A percentile compares a stretch with the other conserved stretches of the same genome.
Conservation (phyloP, 2,329 filamentous ascomycete genomes). For the Acrodontium crateriforme region DNA sequence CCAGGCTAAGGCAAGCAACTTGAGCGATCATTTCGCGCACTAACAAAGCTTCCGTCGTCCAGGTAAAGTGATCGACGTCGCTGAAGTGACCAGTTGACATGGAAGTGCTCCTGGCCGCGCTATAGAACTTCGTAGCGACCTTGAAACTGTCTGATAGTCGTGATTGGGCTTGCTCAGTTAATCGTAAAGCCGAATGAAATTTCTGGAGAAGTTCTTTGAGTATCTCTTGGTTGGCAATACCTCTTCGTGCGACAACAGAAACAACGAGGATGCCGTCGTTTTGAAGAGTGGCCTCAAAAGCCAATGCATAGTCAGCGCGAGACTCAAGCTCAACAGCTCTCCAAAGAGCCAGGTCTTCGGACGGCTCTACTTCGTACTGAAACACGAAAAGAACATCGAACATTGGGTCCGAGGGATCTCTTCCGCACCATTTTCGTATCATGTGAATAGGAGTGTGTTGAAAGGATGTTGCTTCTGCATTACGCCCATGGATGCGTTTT, state of each 20-base stretch:
- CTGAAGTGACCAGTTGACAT: slow-evolving; percentile 8
- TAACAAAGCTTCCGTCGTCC: slow-evolving; percentile 39
- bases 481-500: slow-evolving; percentile 54
- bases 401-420: slow-evolving; percentile 40
- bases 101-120: no score
- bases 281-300: slow-evolving; percentile 55
- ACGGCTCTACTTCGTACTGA: slow-evolving; percentile 33
- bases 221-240: slow-evolving; percentile 23
- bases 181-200: slow-evolving; percentile 28
- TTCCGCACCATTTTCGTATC: slow-evolving; percentile 64
- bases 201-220: slow-evolving; percentile 28
- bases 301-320: slow-evolving; percentile 58
- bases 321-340: slow-evolving; percentile 32
- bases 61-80: slow-evolving; percentile 35
- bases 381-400: slow-evolving; percentile 81
- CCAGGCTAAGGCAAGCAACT: slow-evolving; percentile 41
- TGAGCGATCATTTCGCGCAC: slow-evolving; percentile 50
- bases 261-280: slow-evolving; percentile 36
- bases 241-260: slow-evolving; percentile 45
- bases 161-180: no score
- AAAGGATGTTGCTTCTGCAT: slow-evolving; percentile 52
- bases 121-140: no score
- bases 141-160: no score
- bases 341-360: slow-evolving; percentile 33
- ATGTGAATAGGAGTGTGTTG: slow-evolving; percentile 68